A percentile compares a stretch with the other conserved stretches of the same genome.
phyloP scores from a whole-genome alignment of 78 protist species.

The Creolimax fragrantissima region DNA sequence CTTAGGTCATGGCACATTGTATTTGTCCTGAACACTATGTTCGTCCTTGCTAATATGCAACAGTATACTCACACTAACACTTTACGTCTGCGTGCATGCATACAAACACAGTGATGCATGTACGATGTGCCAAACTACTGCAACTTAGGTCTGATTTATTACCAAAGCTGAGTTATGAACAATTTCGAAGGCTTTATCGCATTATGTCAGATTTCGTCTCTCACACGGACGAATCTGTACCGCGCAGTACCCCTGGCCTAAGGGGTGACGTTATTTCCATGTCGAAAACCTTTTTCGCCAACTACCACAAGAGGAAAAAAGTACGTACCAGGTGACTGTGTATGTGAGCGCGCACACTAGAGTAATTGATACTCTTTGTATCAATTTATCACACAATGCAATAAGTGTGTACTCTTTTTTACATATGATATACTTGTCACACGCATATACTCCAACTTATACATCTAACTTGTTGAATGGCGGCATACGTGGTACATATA shows the following conservation, averaged over 20 bases:
- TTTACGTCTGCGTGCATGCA: not conserved
- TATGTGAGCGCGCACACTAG: not conserved
- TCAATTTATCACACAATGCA: no score
- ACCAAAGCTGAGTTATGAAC: not conserved
- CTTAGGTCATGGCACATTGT: no score
- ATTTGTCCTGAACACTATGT: no score
- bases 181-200: not conserved
- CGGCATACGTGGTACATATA: no score
- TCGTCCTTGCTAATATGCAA: no score
- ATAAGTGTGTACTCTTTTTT: no score
- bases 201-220: not conserved
- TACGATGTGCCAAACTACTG: not conserved
- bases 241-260: not conserved
- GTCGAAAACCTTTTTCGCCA: slow-evolving; percentile 1
- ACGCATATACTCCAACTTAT: not conserved
- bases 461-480: no score
- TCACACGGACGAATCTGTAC: not conserved
- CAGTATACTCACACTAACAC: no score
- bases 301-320: not conserved
- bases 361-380: not conserved
- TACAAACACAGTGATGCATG: not conserved
- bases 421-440: not conserved
- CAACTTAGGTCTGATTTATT: not conserved
- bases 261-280: not conserved
- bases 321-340: not conserved